Base-by-base conservation (phyloP, 2,329 filamentous ascomycete species). In the Malbranchea zuffiana region DNA sequence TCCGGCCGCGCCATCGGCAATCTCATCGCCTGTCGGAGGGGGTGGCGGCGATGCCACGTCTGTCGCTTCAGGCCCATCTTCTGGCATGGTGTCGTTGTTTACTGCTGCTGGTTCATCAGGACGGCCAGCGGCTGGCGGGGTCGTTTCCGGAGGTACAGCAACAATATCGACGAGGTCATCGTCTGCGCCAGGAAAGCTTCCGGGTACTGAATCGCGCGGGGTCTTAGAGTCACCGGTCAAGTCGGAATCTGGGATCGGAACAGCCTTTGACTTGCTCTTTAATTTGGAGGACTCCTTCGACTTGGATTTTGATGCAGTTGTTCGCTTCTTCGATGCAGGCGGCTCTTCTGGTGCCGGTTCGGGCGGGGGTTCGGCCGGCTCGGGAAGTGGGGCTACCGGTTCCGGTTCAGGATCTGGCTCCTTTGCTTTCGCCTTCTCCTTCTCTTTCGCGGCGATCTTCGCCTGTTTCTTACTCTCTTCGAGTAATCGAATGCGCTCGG, bases 151-250 rank as follows among this genome's bases (percentile, higher is more conserved):
- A 63, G 40, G 73, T 71, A 45, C 33, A 74, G 57, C 68, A 27
- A 72, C 44, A 15, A 59, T 44, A 24, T 54, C 50, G 26, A 59
- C 54, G 23, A 61, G 52, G 30, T 68, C 64, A 40, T 65, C 65
- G 23, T 67, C 65, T 18, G 48, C 66, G 28, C 58, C 56, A 19
- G 73, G 72, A 50, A 76, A 76, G 42, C 68, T 69, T 41, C 73
- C 73, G 32, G 72, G 71, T 6, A 72, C 59, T 25, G 55, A 52
- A 37, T 61, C 57, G 39, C 56, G 55, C 16, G 51, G 50, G 16
- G 48, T 50, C 18, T 49, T 59, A 57, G 44, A 60, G 44, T 48
- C 52, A 52, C 48, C 53, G 43, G 40, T 39, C 32, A 44, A 34
- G 10, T 49, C 44, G 27, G 46, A 46, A 19, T 47, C 47, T 31